A percentile compares a stretch with the other conserved stretches of the same genome.
Evolutionary conservation across 176 grass and related monocot species (phyloP).

Genomic region (Avena atlantica): DNA sequence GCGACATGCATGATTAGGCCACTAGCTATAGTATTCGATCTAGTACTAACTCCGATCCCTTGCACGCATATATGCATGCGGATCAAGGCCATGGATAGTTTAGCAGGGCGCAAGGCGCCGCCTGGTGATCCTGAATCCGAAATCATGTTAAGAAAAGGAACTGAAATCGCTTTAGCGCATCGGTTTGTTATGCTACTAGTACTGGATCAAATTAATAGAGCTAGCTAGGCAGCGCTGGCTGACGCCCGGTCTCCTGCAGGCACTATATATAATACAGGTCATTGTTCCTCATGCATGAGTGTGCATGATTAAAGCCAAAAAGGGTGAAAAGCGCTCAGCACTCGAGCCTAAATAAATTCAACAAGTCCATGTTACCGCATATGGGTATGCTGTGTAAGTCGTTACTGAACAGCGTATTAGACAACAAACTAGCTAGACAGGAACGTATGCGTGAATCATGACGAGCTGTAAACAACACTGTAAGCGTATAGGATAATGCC

Average conservation of each 20-base stretch:
- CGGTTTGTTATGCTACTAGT: background rate
- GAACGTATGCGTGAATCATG: conserved; percentile 23
- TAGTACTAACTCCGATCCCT: background rate
- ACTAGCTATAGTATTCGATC: background rate
- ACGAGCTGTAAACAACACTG: conserved; percentile 15
- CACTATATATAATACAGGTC: conserved; percentile 46
- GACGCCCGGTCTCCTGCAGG: conserved; percentile 6
- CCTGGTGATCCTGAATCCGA: too few relatives aligned
- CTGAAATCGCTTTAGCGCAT: conserved; percentile 37
- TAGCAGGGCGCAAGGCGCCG: conserved; percentile 38
- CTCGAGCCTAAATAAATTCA: background rate
- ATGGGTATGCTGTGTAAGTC: conserved; percentile 16
- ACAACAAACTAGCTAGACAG: conserved; percentile 2
- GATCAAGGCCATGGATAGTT: background rate
- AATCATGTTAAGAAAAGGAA: background rate
- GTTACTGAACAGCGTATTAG: conserved; percentile 27
- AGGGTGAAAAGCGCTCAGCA: background rate
- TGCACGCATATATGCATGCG: background rate
- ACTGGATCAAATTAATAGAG: too few relatives aligned
- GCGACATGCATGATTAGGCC: conserved; percentile 33
- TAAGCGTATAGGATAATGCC: background rate
- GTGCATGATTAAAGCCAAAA: conserved; percentile 52
- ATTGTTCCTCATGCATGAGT: conserved; percentile 35
- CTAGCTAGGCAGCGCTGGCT: conserved; percentile 10
- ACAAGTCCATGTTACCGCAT: background rate